Conservation (phyloP, 306 rosid genomes). For the Ziziphus jujuba region DNA sequence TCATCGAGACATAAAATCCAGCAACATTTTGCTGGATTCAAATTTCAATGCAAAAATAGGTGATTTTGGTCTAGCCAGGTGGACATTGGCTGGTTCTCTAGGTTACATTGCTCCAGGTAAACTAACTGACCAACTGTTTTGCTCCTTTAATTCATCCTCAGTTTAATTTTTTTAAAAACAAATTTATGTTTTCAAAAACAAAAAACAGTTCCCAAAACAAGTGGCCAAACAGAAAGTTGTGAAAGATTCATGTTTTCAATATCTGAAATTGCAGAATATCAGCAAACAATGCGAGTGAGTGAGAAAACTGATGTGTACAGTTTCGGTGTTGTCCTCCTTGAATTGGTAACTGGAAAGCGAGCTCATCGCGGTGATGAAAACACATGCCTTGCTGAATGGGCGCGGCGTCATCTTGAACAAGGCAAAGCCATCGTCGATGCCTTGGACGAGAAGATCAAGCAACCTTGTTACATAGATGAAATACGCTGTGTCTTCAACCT, state of each 20-base stretch:
- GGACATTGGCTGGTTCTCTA: slow-evolving; percentile 71
- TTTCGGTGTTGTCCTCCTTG: slow-evolving; percentile 75
- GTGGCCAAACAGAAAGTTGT: too few relatives aligned
- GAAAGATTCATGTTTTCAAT: background rate
- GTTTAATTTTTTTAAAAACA: too few relatives aligned
- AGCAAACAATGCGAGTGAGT: slow-evolving; percentile 53
- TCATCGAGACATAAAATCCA: slow-evolving; percentile 79
- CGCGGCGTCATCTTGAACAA: slow-evolving; percentile 37
- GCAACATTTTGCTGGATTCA: slow-evolving; percentile 76
- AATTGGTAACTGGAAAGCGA: slow-evolving; percentile 65
- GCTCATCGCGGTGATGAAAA: slow-evolving; percentile 56
- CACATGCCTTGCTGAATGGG: slow-evolving; percentile 75
- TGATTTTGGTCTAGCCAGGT: slow-evolving; percentile 82
- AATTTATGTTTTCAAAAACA: too few relatives aligned
- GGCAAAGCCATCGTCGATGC: slow-evolving; percentile 43
- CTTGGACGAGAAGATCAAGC: slow-evolving; percentile 57
- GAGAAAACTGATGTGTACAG: slow-evolving; percentile 81
- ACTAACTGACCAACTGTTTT: background rate
- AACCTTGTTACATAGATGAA: slow-evolving; percentile 41
- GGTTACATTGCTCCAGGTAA: slow-evolving; percentile 98
- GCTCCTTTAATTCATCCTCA: background rate
- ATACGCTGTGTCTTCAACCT: slow-evolving; percentile 61
- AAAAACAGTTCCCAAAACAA: too few relatives aligned
- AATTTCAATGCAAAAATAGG: slow-evolving; percentile 76
- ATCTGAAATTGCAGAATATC: slow-evolving; percentile 53